Conservation (phyloP, 2,329 filamentous ascomycete species). For the Ilyonectria destructans region DNA sequence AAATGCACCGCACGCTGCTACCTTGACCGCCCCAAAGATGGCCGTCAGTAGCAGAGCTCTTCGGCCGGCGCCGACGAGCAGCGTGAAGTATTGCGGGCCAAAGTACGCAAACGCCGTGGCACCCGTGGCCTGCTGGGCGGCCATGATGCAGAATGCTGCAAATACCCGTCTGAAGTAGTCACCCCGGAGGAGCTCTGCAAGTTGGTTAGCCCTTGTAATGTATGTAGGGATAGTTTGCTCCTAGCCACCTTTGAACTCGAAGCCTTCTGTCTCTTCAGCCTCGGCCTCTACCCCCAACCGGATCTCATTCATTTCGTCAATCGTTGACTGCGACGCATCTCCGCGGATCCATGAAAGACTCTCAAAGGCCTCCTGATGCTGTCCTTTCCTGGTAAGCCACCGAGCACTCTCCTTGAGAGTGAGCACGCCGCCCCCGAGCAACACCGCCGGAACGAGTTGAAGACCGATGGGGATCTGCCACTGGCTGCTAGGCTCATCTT, state of each 20-base stretch:
- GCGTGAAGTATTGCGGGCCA: slow-evolving; percentile 30
- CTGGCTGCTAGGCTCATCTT: slow-evolving; percentile 54
- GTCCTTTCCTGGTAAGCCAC: slow-evolving; percentile 65
- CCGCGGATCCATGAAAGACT: slow-evolving; percentile 69
- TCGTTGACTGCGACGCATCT: slow-evolving; percentile 54
- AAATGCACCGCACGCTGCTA: slow-evolving; percentile 29
- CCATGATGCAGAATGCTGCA: slow-evolving; percentile 31
- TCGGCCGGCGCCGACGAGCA: slow-evolving; percentile 31
- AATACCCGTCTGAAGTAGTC: slow-evolving; percentile 30
- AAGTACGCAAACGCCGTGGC: slow-evolving; percentile 35
- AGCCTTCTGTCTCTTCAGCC: slow-evolving; percentile 39
- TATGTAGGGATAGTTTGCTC: background rate
- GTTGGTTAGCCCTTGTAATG: background rate
- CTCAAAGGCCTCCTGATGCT: slow-evolving; percentile 61
- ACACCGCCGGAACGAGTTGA: slow-evolving; percentile 63
- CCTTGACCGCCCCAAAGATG: slow-evolving; percentile 36
- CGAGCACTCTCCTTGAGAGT: slow-evolving; percentile 65
- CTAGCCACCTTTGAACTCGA: slow-evolving; percentile 11
- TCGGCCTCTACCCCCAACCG: slow-evolving; percentile 63
- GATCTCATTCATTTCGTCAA: slow-evolving; percentile 67
- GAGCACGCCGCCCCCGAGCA: slow-evolving; percentile 65
- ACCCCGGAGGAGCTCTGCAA: slow-evolving; percentile 21
- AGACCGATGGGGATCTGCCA: slow-evolving; percentile 72
- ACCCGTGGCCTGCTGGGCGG: slow-evolving; percentile 31
- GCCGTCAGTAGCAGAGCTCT: slow-evolving; percentile 28